Conservation (phyloP, 2,329 filamentous ascomycete genomes). For the Pseudogymnoascus sp. region DNA sequence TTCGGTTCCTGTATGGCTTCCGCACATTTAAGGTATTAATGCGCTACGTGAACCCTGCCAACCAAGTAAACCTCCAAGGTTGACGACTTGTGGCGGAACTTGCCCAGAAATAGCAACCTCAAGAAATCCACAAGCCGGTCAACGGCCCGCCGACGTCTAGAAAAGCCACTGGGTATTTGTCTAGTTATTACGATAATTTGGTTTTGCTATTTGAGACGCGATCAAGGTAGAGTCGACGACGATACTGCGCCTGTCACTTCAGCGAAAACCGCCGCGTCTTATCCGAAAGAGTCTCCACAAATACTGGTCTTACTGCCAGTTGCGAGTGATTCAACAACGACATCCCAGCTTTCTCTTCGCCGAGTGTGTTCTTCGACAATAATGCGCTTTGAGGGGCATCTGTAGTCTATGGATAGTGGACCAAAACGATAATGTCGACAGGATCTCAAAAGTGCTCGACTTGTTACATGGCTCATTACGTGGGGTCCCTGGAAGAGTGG, state of each 20-base stretch:
- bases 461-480: conserved; percentile 8
- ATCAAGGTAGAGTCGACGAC: not conserved
- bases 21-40: conserved; percentile 12
- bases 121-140: not conserved
- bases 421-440: conserved; percentile 2
- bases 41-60: conserved; percentile 12
- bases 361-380: not conserved
- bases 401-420: conserved; percentile 4
- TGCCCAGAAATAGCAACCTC: conserved; percentile 2
- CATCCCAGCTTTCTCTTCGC: not conserved
- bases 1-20: conserved; percentile 10
- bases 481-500: conserved; percentile 7
- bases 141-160: not conserved
- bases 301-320: conserved; percentile 9
- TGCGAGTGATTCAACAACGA: conserved; percentile 3
- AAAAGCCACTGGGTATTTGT: not conserved
- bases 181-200: not conserved
- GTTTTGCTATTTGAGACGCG: not conserved
- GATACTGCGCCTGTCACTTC: not conserved
- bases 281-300: conserved; percentile 9
- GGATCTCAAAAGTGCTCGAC: conserved; percentile 7
- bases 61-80: conserved; percentile 11
- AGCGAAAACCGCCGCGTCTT: conserved; percentile 11
- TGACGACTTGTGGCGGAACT: conserved; percentile 12
- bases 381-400: conserved; percentile 6